Evolutionary conservation across 129 eudicot genomes (phyloP).

Genomic region (Solidago caesia): DNA sequence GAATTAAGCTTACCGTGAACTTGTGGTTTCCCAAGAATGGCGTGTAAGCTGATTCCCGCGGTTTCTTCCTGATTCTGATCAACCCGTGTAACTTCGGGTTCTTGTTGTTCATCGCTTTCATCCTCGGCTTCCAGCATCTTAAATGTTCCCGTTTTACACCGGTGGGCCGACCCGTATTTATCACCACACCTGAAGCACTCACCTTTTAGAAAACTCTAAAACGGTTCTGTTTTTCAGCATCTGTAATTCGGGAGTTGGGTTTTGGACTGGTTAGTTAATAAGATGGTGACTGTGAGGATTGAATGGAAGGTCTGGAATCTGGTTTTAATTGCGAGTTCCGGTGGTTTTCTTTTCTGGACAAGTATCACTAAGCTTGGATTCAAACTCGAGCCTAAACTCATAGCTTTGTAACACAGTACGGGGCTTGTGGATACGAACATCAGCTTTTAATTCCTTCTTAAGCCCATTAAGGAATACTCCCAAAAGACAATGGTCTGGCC

Average conservation of each 20-base stretch:
- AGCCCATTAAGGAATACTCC: slow-evolving; percentile 14
- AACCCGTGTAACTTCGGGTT: background rate
- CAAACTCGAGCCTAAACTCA: background rate
- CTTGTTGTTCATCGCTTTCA: background rate
- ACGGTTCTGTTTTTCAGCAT: background rate
- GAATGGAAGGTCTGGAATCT: background rate
- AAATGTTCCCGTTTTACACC: background rate
- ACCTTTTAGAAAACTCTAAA: background rate
- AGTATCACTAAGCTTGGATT: too few relatives aligned
- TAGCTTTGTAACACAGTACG: background rate
- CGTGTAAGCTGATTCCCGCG: background rate
- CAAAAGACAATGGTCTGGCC: background rate
- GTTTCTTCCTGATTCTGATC: background rate
- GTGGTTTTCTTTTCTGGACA: too few relatives aligned
- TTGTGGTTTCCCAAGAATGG: background rate
- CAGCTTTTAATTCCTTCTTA: background rate
- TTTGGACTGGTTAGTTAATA: background rate
- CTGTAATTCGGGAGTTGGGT: background rate
- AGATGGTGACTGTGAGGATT: background rate
- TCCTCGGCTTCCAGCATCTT: background rate
- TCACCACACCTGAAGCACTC: background rate
- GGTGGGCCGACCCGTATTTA: background rate
- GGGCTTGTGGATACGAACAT: too few relatives aligned
- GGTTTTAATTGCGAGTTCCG: background rate
- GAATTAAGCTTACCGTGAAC: too few relatives aligned